Conservation (phyloP, 2,329 filamentous ascomycete genomes). For the Ceratocystis diversiconidia region DNA sequence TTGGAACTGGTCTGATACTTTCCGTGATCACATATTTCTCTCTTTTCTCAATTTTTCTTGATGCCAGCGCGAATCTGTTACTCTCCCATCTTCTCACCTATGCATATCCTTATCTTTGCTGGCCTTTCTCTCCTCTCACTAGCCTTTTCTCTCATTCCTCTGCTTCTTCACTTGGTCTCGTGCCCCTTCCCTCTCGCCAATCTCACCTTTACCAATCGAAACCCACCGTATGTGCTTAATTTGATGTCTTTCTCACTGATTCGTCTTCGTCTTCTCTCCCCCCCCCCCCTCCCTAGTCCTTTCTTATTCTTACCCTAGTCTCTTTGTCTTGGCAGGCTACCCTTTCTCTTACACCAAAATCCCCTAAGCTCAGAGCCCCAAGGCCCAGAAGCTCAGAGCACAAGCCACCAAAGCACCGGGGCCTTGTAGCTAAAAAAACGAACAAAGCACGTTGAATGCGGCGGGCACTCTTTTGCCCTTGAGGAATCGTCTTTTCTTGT, state of each 20-base stretch:
- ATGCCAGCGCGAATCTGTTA: not conserved
- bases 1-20: constrained; percentile 3
- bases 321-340: not conserved
- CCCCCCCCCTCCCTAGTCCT: not conserved
- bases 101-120: not conserved
- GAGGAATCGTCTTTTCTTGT: too few species aligned
- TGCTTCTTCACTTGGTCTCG: not conserved
- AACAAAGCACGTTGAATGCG: not conserved
- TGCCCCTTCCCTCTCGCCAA: not conserved
- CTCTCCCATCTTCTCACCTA: too few species aligned
- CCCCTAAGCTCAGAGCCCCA: not conserved
- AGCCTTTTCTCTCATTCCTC: not conserved
- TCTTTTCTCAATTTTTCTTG: not conserved
- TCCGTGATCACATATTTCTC: not conserved
- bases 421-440: not conserved
- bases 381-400: not conserved
- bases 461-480: too few species aligned
- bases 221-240: too few species aligned
- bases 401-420: not conserved
- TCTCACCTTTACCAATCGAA: not conserved
- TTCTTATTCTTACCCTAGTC: not conserved
- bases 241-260: not conserved
- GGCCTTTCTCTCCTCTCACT: not conserved
- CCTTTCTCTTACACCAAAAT: not conserved
- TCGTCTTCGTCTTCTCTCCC: not conserved